Conservation (phyloP, 2,329 filamentous ascomycete species). For the Botrytis pseudocinerea region DNA sequence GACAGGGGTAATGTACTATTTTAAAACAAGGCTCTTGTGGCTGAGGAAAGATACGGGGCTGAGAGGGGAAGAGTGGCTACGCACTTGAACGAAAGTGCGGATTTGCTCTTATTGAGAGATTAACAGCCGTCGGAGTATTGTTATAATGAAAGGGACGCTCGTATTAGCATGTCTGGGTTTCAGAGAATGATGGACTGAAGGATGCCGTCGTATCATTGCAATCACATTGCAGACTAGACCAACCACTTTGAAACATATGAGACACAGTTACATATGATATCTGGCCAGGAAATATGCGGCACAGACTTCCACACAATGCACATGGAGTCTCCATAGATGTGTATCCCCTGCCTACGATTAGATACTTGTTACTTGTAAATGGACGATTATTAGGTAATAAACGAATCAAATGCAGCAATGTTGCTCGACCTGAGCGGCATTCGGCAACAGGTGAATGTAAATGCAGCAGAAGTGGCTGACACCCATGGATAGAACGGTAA, state of each 20-base stretch:
- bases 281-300: neutral
- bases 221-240: neutral
- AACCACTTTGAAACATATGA: neutral
- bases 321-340: neutral
- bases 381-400: neutral
- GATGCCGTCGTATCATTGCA: neutral
- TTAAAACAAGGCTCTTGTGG: constrained; percentile 24
- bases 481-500: neutral
- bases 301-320: neutral
- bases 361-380: too few species aligned
- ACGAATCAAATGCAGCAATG: neutral
- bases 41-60: constrained; percentile 9
- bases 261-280: neutral
- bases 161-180: neutral
- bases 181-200: neutral
- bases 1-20: constrained; percentile 25
- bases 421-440: neutral
- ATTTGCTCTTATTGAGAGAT: neutral
- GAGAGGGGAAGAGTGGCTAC: neutral
- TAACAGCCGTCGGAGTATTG: neutral
- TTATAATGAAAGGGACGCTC: neutral
- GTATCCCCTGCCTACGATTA: too few species aligned
- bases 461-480: neutral
- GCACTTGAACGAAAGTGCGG: neutral
- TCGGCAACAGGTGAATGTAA: neutral